Conservation (phyloP, 192 early-diverging fungal genomes). For the Lobosporangium transversale region DNA sequence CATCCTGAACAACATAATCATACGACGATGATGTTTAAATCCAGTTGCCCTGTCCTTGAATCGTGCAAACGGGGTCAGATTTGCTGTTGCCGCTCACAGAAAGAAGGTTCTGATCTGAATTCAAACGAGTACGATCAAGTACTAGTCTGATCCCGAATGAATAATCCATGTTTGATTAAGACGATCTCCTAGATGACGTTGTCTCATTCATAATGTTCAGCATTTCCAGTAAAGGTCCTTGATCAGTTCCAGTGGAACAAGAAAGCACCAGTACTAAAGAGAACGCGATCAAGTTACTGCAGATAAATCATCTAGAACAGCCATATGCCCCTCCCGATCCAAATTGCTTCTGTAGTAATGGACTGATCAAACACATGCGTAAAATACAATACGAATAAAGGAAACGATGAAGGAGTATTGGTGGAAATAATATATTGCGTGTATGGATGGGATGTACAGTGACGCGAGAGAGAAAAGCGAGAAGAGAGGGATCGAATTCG, state of each 20-base stretch:
- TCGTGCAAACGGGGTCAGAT: no score
- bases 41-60: neutral
- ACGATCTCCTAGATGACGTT: neutral
- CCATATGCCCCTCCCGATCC: no score
- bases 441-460: neutral
- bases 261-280: neutral
- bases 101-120: neutral
- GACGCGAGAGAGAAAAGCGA: neutral
- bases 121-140: neutral
- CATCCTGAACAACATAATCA: no score
- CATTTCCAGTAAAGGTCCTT: neutral
- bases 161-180: neutral
- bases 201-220: neutral
- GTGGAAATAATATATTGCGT: neutral
- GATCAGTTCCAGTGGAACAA: neutral
- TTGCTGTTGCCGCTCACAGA: neutral
- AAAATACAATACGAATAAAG: neutral
- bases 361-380: no score
- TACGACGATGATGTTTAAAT: neutral
- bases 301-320: no score
- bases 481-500: constrained; percentile 1
- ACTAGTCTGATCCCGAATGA: neutral
- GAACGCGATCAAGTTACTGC: neutral
- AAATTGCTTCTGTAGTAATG: no score
- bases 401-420: neutral